Conservation (phyloP, 306 rosid genomes). For the Cotoneaster glaucophyllus region DNA sequence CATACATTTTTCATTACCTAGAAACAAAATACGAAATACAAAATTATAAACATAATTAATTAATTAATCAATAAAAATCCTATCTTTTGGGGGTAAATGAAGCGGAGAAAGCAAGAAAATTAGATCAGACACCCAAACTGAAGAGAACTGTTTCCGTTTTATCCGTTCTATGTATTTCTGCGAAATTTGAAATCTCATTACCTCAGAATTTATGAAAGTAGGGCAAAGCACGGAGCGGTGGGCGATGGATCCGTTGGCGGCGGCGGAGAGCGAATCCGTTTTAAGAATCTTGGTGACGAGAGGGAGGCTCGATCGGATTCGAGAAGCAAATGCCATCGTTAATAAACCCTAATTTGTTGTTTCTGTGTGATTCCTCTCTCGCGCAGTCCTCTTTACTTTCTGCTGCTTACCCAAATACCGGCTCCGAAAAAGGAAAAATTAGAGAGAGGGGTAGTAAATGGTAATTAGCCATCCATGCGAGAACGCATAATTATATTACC, state of each 20-base stretch:
- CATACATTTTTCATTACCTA: background rate
- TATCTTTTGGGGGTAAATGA: background rate
- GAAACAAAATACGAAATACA: background rate
- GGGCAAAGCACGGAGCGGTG: slow-evolving; percentile 35
- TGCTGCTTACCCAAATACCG: background rate
- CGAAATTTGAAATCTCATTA: background rate
- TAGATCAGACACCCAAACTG: background rate
- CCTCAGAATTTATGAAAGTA: slow-evolving; percentile 34
- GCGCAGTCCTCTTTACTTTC: background rate
- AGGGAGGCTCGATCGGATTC: slow-evolving; percentile 60
- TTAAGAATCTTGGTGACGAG: slow-evolving; percentile 36
- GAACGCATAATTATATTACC: background rate
- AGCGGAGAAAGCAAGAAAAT: background rate
- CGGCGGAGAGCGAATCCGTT: slow-evolving; percentile 25
- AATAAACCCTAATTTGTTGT: slow-evolving; percentile 43
- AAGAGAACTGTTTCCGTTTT: background rate
- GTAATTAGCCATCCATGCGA: background rate
- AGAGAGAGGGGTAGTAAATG: background rate
- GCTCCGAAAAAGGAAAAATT: background rate
- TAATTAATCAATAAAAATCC: background rate
- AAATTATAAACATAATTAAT: background rate
- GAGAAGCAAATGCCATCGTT: slow-evolving; percentile 49
- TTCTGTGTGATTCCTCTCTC: background rate
- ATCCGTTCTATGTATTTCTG: background rate
- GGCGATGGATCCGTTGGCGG: slow-evolving; percentile 34